These are phyloP conservation scores for Tarenaya hassleriana DNA, from an alignment of 345 rosid species.

Conservation along the genomic window DNA sequence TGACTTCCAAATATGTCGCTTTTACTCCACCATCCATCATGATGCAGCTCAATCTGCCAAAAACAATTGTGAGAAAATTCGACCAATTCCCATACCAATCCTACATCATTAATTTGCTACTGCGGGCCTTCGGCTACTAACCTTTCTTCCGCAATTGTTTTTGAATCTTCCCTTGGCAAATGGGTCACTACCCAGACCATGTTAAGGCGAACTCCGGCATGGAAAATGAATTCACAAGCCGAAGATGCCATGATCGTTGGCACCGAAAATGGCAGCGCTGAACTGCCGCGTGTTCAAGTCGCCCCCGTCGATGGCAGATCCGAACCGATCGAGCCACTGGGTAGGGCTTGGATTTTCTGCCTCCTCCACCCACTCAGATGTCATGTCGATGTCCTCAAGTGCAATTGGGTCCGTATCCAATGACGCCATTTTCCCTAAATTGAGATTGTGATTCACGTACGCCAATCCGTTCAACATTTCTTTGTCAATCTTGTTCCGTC, in stretches of 20 bases:
- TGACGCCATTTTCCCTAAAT: conserved; percentile 45
- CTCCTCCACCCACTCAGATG: conserved; percentile 93
- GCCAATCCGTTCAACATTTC: conserved; percentile 58
- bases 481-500: conserved; percentile 76
- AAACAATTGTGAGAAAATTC: no score
- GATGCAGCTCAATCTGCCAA: no score
- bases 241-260: conserved; percentile 49
- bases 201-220: neutral
- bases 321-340: conserved; percentile 86
- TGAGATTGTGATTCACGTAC: conserved; percentile 70
- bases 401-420: conserved; percentile 56
- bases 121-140: no score
- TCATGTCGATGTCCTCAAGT: conserved; percentile 77
- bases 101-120: no score
- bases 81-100: no score
- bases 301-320: conserved; percentile 63
- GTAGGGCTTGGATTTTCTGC: conserved; percentile 59
- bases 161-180: no score
- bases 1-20: no score
- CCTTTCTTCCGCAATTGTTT: no score
- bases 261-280: conserved; percentile 50
- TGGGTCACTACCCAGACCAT: neutral
- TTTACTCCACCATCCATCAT: no score
- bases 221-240: conserved; percentile 41
- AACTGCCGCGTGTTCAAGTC: conserved; percentile 83